Conservation (phyloP, 208 protist genomes). For the Dictyostelium gargantuum region DNA sequence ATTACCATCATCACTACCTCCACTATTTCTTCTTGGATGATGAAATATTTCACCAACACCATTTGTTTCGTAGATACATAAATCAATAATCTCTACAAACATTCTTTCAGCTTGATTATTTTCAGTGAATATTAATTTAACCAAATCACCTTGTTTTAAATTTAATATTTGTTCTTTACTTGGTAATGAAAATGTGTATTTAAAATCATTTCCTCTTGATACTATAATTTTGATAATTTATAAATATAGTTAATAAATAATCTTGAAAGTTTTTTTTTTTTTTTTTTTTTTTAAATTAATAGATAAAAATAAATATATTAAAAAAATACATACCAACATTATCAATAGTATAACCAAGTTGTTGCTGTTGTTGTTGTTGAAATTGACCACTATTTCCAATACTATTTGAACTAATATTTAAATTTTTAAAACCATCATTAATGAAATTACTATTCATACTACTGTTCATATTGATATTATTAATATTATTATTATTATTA, state of each 20-base stretch:
- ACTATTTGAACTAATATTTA: not conserved
- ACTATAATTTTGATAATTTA: not conserved
- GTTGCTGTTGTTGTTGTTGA: not conserved
- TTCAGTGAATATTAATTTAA: slow-evolving; percentile 50
- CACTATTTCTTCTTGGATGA: not conserved
- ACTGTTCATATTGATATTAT: not conserved
- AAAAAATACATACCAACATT: slow-evolving; percentile 1
- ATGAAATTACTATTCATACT: no score
- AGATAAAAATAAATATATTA: not conserved
- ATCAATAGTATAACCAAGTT: not conserved
- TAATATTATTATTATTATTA: not conserved
- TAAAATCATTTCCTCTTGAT: not conserved
- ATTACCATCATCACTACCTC: not conserved
- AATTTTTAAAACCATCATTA: not conserved
- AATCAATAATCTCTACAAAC: not conserved
- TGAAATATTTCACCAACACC: not conserved
- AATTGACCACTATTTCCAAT: not conserved
- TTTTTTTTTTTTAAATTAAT: not conserved
- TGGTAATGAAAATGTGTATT: slow-evolving; percentile 58
- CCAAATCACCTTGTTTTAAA: slow-evolving; percentile 13
- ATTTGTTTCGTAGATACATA: not conserved
- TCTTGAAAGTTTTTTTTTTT: no score
- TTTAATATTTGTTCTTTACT: not conserved
- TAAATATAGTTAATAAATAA: no score
- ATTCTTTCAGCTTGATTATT: slow-evolving; percentile 6